These are phyloP conservation scores for Emmonsiellopsis sp. DNA, from an alignment of 2,329 filamentous ascomycete species.

Conservation along the genomic window DNA sequence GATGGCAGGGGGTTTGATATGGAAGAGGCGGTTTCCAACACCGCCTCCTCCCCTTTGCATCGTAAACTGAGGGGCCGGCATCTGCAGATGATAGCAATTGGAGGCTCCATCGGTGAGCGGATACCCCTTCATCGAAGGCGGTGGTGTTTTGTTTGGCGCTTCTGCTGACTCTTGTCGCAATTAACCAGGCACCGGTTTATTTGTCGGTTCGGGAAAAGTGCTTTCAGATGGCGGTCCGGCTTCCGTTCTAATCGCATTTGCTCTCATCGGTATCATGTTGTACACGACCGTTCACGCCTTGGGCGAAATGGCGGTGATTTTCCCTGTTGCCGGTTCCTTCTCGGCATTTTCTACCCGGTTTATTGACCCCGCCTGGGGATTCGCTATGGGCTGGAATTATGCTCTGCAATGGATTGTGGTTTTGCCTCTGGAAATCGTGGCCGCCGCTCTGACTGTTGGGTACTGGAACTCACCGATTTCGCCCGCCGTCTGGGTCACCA, in stretches of 20 bases:
- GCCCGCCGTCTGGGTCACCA: conserved; percentile 35
- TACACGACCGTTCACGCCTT: conserved; percentile 54
- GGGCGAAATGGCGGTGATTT: conserved; percentile 41
- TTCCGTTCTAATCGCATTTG: conserved; percentile 37
- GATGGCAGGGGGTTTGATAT: conserved; percentile 17
- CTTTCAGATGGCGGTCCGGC: conserved; percentile 32
- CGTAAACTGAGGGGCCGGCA: conserved; percentile 42
- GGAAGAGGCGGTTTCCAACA: conserved; percentile 19
- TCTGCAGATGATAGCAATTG: conserved; percentile 52
- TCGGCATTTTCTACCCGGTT: conserved; percentile 33
- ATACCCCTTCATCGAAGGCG: neutral
- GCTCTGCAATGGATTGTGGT: conserved; percentile 64
- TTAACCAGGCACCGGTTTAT: conserved; percentile 32
- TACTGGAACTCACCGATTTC: conserved; percentile 44
- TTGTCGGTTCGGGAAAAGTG: conserved; percentile 31
- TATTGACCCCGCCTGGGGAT: conserved; percentile 42
- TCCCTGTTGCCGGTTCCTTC: conserved; percentile 42
- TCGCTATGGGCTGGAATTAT: conserved; percentile 44
- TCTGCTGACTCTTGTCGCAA: neutral
- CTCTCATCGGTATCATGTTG: conserved; percentile 48
- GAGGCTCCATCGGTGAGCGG: conserved; percentile 43
- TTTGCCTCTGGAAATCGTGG: conserved; percentile 62
- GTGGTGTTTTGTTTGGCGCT: neutral
- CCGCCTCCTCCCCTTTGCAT: conserved; percentile 19
- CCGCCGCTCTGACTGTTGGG: conserved; percentile 53